phyloP scores from a whole-genome alignment of 345 rosid species.

The Corymbia maculata region DNA sequence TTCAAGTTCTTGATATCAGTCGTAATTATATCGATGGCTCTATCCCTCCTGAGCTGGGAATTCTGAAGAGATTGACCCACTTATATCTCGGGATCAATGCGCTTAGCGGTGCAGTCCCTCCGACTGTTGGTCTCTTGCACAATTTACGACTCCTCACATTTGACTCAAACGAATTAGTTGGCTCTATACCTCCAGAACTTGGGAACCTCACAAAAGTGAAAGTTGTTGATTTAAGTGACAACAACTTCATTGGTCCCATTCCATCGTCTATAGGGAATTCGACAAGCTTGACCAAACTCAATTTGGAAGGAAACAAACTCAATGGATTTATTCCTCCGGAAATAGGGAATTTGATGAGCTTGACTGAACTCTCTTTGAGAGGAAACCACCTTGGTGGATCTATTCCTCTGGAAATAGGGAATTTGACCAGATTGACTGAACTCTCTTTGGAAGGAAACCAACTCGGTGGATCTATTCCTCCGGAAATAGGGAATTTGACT shows the following conservation, averaged over 20 bases:
- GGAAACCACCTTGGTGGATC: not conserved
- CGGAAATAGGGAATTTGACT: no score
- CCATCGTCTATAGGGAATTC: not conserved
- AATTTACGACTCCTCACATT: accelerated
- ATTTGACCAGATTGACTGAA: not conserved
- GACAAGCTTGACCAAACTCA: accelerated
- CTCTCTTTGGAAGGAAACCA: no score
- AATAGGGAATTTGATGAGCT: not conserved
- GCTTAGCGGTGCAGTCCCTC: not conserved
- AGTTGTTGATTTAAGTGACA: not conserved
- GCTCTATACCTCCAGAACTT: not conserved
- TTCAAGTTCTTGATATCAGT: not conserved
- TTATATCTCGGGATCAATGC: no score
- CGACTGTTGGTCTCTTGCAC: not conserved
- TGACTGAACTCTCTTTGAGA: not conserved
- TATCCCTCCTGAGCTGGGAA: no score
- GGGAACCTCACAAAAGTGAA: not conserved
- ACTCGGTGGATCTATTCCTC: no score
- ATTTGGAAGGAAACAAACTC: not conserved
- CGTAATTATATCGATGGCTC: not conserved
- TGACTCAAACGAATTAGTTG: not conserved
- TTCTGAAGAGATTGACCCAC: no score
- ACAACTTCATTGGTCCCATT: not conserved
- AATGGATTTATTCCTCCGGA: not conserved
- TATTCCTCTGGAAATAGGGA: not conserved